A percentile compares a stretch with the other conserved stretches of the same genome.
These are phyloP conservation scores for Trametes versicolor DNA, from an alignment of 1,284 basidiomycete genomes.

Conservation along the genomic window DNA sequence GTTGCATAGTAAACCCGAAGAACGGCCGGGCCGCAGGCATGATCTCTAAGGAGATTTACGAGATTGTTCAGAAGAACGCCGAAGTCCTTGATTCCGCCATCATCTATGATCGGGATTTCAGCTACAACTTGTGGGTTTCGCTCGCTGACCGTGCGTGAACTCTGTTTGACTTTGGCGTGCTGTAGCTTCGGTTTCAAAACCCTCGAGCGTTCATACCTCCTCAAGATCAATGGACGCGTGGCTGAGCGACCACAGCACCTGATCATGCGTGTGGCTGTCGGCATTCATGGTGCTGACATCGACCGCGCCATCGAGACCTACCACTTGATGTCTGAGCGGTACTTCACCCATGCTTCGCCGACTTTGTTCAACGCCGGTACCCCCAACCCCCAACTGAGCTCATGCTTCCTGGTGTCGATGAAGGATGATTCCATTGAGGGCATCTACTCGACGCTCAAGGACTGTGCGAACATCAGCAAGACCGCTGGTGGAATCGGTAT, in stretches of 20 bases:
- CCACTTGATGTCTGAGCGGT: constrained; percentile 95
- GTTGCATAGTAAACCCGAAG: constrained; percentile 88
- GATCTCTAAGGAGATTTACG: constrained; percentile 92
- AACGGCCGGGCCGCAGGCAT: constrained; percentile 89
- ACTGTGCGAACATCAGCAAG: constrained; percentile 99
- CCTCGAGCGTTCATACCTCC: constrained; percentile 96
- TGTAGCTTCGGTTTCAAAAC: constrained; percentile 98
- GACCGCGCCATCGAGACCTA: constrained; percentile 94
- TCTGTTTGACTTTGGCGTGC: background rate
- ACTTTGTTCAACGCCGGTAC: constrained; percentile 99
- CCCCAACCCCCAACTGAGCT: constrained; percentile 93
- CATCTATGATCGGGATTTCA: constrained; percentile 98
- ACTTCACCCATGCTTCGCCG: constrained; percentile 98
- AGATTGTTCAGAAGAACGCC: constrained; percentile 86
- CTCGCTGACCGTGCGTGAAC: background rate
- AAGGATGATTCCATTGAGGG: constrained; percentile 99
- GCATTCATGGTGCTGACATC: constrained; percentile 93
- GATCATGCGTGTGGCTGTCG: constrained; percentile 99
- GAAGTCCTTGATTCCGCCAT: constrained; percentile 92
- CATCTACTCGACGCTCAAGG: constrained; percentile 99
- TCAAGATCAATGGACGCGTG: constrained; percentile 93
- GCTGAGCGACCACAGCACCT: constrained; percentile 99
- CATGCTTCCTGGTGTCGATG: constrained; percentile 98
- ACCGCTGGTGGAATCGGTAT: constrained; percentile 98
- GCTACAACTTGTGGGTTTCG: constrained; percentile 85